phyloP scores from a whole-genome alignment of 352 stramenopile genomes.

The Pythium dissotocum region DNA sequence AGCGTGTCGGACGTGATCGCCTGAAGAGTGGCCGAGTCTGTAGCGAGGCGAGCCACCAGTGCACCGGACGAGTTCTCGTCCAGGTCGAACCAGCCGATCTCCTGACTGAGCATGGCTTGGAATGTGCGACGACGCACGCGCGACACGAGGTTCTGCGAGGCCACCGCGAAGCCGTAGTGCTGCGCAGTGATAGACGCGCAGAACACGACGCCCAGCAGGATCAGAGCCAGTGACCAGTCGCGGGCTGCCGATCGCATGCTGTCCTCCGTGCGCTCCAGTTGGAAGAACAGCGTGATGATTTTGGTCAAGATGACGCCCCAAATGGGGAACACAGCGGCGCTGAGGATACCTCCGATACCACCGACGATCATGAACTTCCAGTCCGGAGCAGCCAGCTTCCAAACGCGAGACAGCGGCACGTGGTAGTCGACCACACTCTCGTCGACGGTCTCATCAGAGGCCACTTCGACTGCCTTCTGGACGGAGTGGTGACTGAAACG shows the following conservation, averaged over 20 bases:
- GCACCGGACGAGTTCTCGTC: conserved; percentile 65
- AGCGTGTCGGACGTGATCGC: conserved; percentile 70
- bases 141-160: conserved; percentile 46
- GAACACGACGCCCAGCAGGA: conserved; percentile 42
- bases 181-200: conserved; percentile 43
- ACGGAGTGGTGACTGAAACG: conserved; percentile 7
- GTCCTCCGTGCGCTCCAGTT: conserved; percentile 37
- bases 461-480: background rate
- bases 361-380: conserved; percentile 51
- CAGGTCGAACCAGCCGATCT: conserved; percentile 77
- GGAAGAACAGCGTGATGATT: conserved; percentile 54
- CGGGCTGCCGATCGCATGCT: conserved; percentile 41
- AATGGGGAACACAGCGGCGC: conserved; percentile 45
- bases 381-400: conserved; percentile 45
- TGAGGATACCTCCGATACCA: conserved; percentile 38
- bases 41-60: conserved; percentile 61
- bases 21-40: conserved; percentile 75
- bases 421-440: background rate
- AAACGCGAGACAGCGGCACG: conserved; percentile 34
- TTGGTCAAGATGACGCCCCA: conserved; percentile 56
- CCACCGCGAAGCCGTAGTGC: conserved; percentile 55
- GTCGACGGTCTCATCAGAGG: background rate
- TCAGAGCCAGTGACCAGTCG: conserved; percentile 39
- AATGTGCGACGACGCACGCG: conserved; percentile 51
- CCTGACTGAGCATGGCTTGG: conserved; percentile 61